Evolutionary conservation across 169 alveolate species (phyloP).

Genomic region (Plasmodium adleri): DNA sequence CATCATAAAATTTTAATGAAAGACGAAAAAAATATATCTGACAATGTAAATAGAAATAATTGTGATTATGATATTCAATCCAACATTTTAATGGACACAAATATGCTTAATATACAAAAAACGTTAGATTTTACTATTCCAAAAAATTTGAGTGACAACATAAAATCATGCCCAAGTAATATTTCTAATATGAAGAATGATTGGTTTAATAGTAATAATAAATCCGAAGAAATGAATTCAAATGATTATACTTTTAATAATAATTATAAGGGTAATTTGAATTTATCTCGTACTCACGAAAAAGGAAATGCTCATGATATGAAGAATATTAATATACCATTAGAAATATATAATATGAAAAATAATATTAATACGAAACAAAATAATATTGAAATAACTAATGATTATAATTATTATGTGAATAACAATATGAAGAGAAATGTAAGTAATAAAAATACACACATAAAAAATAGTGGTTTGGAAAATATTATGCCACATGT

Average conservation of each 20-base stretch:
- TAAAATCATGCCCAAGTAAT: neutral
- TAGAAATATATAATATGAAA: neutral
- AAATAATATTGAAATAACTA: neutral
- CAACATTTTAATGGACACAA: neutral
- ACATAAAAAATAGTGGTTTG: neutral
- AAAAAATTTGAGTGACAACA: no score
- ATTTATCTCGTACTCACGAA: neutral
- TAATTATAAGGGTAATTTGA: neutral
- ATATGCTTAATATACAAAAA: constrained; percentile 7
- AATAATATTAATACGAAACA: neutral
- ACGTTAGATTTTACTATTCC: constrained; percentile 3
- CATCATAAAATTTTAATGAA: neutral
- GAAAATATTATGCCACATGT: no score
- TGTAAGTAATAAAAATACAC: neutral
- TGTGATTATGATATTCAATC: constrained; percentile 6
- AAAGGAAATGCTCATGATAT: neutral
- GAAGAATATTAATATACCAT: neutral
- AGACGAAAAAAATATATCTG: neutral
- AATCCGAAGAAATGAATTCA: neutral
- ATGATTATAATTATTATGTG: neutral
- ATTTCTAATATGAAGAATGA: constrained; percentile 8
- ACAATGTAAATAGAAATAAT: neutral
- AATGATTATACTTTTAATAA: constrained; percentile 3
- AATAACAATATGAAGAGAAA: constrained; percentile 1
- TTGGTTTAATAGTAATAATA: constrained; percentile 15